Evolutionary conservation across 208 protist species (phyloP), one percentile per base, ranked within the genome.

Genomic region (Herpetomonas muscarum): DNA sequence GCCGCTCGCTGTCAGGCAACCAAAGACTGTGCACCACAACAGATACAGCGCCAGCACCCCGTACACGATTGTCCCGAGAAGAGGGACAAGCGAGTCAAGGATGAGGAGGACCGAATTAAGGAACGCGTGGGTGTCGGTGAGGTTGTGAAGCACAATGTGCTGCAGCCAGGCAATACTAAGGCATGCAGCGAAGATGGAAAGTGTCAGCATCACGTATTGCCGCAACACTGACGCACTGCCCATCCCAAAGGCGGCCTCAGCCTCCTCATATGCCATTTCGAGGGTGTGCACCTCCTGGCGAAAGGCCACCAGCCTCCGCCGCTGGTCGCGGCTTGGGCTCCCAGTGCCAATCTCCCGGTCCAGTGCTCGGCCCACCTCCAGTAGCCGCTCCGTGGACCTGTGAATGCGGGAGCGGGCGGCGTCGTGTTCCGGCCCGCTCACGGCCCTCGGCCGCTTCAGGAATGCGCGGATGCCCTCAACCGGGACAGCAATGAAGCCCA

Each of bases 401-500:
- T 61, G 79, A 48, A 98, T 76, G 47, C 81, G 73, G 15, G 70
- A 60, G 31, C 88, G 77, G 7, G 69, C 51, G 19, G 72, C 34
- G n/a, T 85, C 74, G 61, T 94, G 97, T 37, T 87, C 77, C 15
- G 80, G 64, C 21, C 78, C 67, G 17, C 77, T 74, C 39, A 98
- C 97, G 6, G 79, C 67, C 17, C 67, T 58, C 22, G 94, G 87
- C 26, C 84, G 76, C 45, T 76, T 34, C 37, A 79, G 25, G 59
- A 91, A 98, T 15, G 62, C 61, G 1, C 48, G 13, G 28, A 96
- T 74, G 26, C 95, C 70, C 22, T 92, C 82, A 28, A 97, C 64
- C 21, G 97, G 96, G 1, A 98, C 70, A 12, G 91, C 85, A 1
- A 79, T 70, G 7, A 98, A 55, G 3, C 97, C 97, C 3, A 98